phyloP scores from a whole-genome alignment of 192 early-diverging fungal species.

The Chytriomyces confervae region DNA sequence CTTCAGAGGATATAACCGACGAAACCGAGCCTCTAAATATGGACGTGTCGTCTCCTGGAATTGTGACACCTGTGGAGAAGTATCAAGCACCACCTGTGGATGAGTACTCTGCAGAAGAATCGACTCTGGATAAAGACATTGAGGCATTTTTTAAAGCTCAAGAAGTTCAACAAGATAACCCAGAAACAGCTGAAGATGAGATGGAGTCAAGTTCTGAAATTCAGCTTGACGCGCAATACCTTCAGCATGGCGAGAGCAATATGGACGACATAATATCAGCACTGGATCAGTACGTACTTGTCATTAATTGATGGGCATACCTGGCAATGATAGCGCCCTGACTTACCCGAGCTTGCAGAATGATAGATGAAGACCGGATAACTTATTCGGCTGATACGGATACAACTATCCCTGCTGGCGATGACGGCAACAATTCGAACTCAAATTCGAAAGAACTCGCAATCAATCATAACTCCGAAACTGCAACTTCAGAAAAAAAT shows the following conservation, averaged over 20 bases:
- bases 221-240: constrained; percentile 10
- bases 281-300: constrained; percentile 4
- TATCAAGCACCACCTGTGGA: neutral
- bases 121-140: constrained; percentile 26
- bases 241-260: neutral
- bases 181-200: neutral
- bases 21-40: neutral
- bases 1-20: neutral
- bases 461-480: no score
- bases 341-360: no score
- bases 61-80: neutral
- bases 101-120: constrained; percentile 1
- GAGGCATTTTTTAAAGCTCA: constrained; percentile 26
- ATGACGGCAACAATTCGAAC: no score
- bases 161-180: neutral
- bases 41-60: neutral
- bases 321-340: neutral
- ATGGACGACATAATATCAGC: constrained; percentile 2
- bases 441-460: no score
- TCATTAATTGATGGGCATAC: neutral
- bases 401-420: no score
- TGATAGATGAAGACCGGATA: no score
- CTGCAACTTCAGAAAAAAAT: no score
- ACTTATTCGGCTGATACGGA: no score
- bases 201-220: neutral